Conservation (phyloP, 768 basidiomycete genomes). For the Pleurotus tuoliensis region DNA sequence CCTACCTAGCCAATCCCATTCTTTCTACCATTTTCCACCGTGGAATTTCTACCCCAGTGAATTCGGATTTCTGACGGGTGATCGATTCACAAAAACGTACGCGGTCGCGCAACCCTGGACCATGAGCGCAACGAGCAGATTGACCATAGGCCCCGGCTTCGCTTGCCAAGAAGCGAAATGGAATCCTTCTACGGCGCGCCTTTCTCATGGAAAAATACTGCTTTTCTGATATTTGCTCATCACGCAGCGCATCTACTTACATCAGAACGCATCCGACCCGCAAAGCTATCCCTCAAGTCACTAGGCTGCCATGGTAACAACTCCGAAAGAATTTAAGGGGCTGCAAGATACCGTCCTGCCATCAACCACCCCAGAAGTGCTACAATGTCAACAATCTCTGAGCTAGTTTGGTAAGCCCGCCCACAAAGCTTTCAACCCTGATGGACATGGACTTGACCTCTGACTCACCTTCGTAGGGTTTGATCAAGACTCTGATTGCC, state of each 20-base stretch:
- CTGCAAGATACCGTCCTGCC: background rate
- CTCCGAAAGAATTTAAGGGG: slow-evolving; percentile 2
- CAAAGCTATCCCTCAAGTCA: background rate
- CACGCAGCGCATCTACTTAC: too few relatives aligned
- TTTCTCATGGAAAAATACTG: background rate
- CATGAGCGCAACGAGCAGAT: background rate
- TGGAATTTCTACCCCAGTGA: too few relatives aligned
- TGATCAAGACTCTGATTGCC: slow-evolving; percentile 30
- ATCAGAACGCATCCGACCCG: background rate
- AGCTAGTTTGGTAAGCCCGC: slow-evolving; percentile 28
- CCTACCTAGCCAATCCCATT: too few relatives aligned
- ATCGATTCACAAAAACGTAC: too few relatives aligned
- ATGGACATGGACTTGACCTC: background rate
- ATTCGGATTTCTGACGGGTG: too few relatives aligned
- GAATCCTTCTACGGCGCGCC: background rate
- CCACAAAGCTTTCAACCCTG: background rate
- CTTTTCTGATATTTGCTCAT: background rate
- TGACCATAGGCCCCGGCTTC: background rate
- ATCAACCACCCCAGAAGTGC: background rate
- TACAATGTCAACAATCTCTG: slow-evolving; percentile 27
- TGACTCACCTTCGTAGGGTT: slow-evolving; percentile 18
- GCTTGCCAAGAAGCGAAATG: background rate
- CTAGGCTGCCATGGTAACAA: background rate
- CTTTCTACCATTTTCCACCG: too few relatives aligned
- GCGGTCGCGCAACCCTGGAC: background rate